Percentiles rank a stretch among this genome's conserved stretches.
Evolutionary conservation across 345 rosid species (phyloP).

Genomic region (Acer negundo): DNA sequence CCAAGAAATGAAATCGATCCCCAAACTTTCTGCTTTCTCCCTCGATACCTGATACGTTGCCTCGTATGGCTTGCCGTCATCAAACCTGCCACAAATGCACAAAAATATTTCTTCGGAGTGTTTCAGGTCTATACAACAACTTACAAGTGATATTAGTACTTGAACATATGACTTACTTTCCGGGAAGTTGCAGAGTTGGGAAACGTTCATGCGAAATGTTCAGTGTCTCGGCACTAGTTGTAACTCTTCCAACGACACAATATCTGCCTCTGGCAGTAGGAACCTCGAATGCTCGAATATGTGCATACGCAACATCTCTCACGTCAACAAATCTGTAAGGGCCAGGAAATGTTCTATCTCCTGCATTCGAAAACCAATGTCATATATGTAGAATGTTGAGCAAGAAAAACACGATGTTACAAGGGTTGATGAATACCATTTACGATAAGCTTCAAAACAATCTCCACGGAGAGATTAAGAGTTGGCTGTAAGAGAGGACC

Average conservation of each 20-base stretch:
- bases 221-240: slow-evolving; percentile 7
- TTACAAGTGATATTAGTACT: neutral
- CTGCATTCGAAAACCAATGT: slow-evolving; percentile 13
- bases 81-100: slow-evolving; percentile 36
- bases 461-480: slow-evolving; percentile 31
- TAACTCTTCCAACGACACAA: slow-evolving; percentile 29
- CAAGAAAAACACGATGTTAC: neutral
- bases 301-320: slow-evolving; percentile 58
- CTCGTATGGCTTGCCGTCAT: slow-evolving; percentile 24
- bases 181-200: slow-evolving; percentile 11
- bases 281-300: slow-evolving; percentile 51
- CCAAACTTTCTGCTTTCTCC: slow-evolving; percentile 50
- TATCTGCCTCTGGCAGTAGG: slow-evolving; percentile 50
- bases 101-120: neutral
- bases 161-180: slow-evolving; percentile 25
- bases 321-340: slow-evolving; percentile 44
- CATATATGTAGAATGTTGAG: neutral
- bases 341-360: slow-evolving; percentile 16
- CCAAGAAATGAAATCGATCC: slow-evolving; percentile 52
- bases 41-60: slow-evolving; percentile 44
- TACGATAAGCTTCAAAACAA: slow-evolving; percentile 20
- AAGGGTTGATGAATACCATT: too few species aligned
- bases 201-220: slow-evolving; percentile 18
- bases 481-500: slow-evolving; percentile 50
- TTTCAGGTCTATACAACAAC: neutral